phyloP scores from a whole-genome alignment of 176 grass and related monocot species.

The Zoysia pacifica region DNA sequence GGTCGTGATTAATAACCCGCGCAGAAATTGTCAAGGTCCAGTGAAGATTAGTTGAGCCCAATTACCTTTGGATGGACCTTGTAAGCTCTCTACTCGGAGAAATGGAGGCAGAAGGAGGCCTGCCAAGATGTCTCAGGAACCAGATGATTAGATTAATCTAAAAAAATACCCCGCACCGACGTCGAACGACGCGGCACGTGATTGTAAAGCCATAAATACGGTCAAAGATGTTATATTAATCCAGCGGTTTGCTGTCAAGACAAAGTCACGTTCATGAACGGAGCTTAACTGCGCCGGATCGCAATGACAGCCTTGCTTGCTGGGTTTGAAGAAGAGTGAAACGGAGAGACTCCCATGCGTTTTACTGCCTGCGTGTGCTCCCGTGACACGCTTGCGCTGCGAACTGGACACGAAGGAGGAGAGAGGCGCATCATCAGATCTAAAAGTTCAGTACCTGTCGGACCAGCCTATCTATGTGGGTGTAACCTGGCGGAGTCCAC shows the following conservation, averaged over 20 bases:
- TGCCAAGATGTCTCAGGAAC: neutral
- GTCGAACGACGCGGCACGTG: neutral
- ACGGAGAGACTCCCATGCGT: too few species aligned
- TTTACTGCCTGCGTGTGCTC: too few species aligned
- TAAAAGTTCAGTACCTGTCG: slow-evolving; percentile 9
- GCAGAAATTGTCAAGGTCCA: too few species aligned
- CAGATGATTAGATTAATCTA: neutral
- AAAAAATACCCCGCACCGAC: neutral
- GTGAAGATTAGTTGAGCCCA: too few species aligned
- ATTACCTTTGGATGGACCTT: too few species aligned
- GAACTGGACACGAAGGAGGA: too few species aligned
- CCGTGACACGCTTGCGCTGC: too few species aligned
- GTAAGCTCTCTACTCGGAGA: too few species aligned
- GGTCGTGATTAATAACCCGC: too few species aligned
- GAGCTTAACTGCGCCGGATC: neutral
- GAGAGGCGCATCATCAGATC: too few species aligned
- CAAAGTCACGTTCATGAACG: neutral
- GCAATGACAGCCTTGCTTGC: too few species aligned
- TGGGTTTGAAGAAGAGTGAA: too few species aligned
- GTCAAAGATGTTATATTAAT: neutral
- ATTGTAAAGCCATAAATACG: neutral
- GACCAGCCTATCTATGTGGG: neutral
- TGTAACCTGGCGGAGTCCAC: slow-evolving; percentile 17
- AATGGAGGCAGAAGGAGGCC: neutral
- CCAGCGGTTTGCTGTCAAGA: neutral